Conservation (phyloP, 768 basidiomycete species). For the Pisolithus marmoratus region DNA sequence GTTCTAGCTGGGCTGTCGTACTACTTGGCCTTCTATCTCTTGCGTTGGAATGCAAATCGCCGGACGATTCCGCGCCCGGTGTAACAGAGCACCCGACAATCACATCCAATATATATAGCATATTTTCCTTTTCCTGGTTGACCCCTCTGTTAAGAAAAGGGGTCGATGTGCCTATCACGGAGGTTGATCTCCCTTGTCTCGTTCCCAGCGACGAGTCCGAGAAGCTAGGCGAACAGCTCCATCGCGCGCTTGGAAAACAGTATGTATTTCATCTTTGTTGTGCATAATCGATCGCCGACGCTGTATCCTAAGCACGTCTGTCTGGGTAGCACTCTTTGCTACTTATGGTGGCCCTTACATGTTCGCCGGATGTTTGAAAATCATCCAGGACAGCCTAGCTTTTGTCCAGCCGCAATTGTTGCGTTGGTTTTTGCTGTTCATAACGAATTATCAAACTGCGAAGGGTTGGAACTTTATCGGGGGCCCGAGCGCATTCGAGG, state of each 20-base stretch:
- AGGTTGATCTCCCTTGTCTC: constrained; percentile 80
- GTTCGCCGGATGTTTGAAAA: constrained; percentile 57
- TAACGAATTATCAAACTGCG: constrained; percentile 65
- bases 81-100: constrained; percentile 60
- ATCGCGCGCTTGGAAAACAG: constrained; percentile 59
- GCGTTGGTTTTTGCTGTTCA: constrained; percentile 72
- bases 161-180: constrained; percentile 60
- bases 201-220: constrained; percentile 62
- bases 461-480: constrained; percentile 24
- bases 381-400: constrained; percentile 72
- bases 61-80: constrained; percentile 43
- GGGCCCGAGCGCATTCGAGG: constrained; percentile 44
- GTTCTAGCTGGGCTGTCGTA: constrained; percentile 39
- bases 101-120: constrained; percentile 76
- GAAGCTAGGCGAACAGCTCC: constrained; percentile 57
- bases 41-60: constrained; percentile 62
- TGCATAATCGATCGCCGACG: neutral
- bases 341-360: constrained; percentile 79
- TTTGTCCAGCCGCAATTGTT: constrained; percentile 89
- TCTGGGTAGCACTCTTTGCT: constrained; percentile 69
- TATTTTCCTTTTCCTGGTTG: constrained; percentile 86
- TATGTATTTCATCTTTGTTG: constrained; percentile 28
- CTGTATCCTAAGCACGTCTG: constrained; percentile 40
- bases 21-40: constrained; percentile 51
- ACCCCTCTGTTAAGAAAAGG: constrained; percentile 74